Evolutionary conservation across 2,329 filamentous ascomycete species (phyloP).

Genomic region (Exophiala lecanii-corni): DNA sequence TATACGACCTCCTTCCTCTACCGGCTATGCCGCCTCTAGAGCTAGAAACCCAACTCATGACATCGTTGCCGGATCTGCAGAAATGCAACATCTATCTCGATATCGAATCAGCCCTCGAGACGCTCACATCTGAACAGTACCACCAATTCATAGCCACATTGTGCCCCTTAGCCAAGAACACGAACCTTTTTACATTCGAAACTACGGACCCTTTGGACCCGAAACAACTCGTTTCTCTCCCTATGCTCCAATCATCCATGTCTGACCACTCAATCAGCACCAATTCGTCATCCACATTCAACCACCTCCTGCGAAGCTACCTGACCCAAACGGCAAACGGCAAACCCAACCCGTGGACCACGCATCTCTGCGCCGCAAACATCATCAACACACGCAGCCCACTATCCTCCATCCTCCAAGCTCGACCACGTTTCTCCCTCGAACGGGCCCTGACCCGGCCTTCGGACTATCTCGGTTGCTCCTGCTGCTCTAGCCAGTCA

Average conservation of each 20-base stretch:
- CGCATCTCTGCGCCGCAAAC: constrained; percentile 55
- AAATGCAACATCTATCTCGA: not conserved
- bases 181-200: not conserved
- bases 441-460: constrained; percentile 57
- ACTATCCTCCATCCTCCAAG: constrained; percentile 54
- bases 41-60: not conserved
- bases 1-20: not conserved
- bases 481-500: constrained; percentile 40
- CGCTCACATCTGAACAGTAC: not conserved
- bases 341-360: constrained; percentile 36
- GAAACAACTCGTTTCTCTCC: not conserved
- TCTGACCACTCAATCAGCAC: not conserved
- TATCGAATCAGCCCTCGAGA: not conserved
- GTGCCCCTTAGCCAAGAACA: not conserved
- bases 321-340: constrained; percentile 38
- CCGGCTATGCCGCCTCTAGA: not conserved
- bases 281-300: not conserved
- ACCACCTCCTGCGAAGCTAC: not conserved
- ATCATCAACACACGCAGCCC: constrained; percentile 56
- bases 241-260: too few relatives aligned
- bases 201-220: not conserved
- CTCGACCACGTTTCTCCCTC: constrained; percentile 53
- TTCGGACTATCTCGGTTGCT: constrained; percentile 57
- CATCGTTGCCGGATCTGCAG: not conserved
- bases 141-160: not conserved